Percentiles rank a stretch among this genome's conserved stretches.
Conservation (phyloP, 257 asterid genomes). For the Scutellaria galericulata region DNA sequence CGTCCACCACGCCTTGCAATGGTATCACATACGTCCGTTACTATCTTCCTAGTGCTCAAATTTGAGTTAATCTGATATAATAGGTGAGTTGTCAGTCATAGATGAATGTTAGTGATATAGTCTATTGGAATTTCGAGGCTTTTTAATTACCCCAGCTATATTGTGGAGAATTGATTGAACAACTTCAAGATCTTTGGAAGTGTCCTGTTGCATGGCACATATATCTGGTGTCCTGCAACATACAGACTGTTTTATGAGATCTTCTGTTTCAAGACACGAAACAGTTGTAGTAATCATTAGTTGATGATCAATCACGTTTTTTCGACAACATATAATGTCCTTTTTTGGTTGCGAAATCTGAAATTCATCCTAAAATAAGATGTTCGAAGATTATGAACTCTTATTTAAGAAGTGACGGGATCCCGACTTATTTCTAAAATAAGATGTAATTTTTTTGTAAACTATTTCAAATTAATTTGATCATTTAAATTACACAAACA, state of each 20-base stretch:
- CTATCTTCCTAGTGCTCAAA: conserved; percentile 51
- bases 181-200: conserved; percentile 62
- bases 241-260: neutral
- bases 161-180: conserved; percentile 63
- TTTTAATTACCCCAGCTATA: conserved; percentile 59
- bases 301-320: too few species aligned
- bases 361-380: too few species aligned
- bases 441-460: too few species aligned
- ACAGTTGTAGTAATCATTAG: too few species aligned
- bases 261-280: too few species aligned
- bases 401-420: too few species aligned
- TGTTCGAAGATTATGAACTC: too few species aligned
- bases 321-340: too few species aligned
- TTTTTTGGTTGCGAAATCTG: too few species aligned
- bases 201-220: conserved; percentile 79
- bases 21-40: conserved; percentile 58
- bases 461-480: too few species aligned
- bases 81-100: neutral
- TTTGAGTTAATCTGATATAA: conserved; percentile 48
- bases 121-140: neutral
- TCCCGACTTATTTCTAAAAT: too few species aligned
- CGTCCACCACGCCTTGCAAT: conserved; percentile 79
- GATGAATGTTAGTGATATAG: neutral
- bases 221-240: conserved; percentile 71
- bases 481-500: too few species aligned